Evolutionary conservation across 257 asterid genomes (phyloP).

Genomic region (Solanum pennellii): DNA sequence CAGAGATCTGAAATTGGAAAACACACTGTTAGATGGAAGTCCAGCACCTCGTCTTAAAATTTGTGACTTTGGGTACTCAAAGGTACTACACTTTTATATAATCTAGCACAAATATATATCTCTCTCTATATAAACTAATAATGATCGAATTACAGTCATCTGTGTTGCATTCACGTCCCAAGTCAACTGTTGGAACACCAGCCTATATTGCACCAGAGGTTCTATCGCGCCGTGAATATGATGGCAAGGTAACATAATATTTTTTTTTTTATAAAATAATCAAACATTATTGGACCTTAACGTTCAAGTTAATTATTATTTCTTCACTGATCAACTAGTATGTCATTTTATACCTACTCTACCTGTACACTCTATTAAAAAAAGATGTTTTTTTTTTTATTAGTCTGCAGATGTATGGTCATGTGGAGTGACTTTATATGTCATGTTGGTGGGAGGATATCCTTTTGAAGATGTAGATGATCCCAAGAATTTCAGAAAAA

Average conservation of each 20-base stretch:
- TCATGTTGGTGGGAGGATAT: constrained; percentile 74
- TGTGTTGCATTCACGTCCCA: constrained; percentile 45
- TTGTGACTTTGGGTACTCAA: constrained; percentile 46
- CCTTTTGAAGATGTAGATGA: constrained; percentile 61
- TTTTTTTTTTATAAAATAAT: not conserved
- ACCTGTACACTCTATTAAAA: not conserved
- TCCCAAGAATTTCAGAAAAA: constrained; percentile 59
- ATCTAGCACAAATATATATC: no score
- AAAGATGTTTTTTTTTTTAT: not conserved
- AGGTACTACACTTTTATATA: not conserved
- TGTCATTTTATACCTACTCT: not conserved
- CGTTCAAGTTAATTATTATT: not conserved
- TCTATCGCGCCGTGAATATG: constrained; percentile 21
- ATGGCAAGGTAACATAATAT: constrained; percentile 24
- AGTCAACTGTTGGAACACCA: constrained; percentile 27
- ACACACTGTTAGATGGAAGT: constrained; percentile 55
- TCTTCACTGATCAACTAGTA: not conserved
- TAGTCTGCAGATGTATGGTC: constrained; percentile 75
- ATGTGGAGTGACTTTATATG: constrained; percentile 65
- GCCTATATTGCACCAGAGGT: constrained; percentile 29
- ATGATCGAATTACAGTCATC: constrained; percentile 29
- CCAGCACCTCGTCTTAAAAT: constrained; percentile 68
- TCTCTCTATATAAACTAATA: no score
- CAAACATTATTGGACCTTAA: not conserved
- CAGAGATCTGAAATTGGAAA: constrained; percentile 63